Evolutionary conservation across 1,284 basidiomycete species (phyloP), one percentile per base, ranked within the genome.

Genomic region (Rhodotorula sp.): DNA sequence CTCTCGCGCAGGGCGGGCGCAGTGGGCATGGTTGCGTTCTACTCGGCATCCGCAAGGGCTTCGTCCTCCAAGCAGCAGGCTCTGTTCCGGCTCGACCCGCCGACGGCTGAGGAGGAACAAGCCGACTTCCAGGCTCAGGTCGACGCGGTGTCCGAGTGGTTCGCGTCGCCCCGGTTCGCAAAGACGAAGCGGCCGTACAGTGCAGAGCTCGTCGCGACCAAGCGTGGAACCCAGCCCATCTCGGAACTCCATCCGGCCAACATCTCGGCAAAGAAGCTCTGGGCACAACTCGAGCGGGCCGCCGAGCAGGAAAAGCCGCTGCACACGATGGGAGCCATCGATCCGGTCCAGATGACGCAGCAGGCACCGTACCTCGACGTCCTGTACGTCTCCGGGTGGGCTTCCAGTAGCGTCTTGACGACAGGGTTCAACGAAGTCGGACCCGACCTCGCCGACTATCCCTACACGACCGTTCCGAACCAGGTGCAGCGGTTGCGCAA

Each of bases 301-400:
- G 86, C 86, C n/a, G 84, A 84, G 52, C 85, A 86, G 60, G 85
- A 86, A 45, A 83, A 84, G 74, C 92, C 92, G 0, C 85, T 93
- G 18, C 90, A 91, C 76, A 94, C 92, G 7, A 88, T 93, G 86
- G 92, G 92, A 50, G 92, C 90, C 21, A 89, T 95, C 72, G 93
- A 95, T 80, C 93, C 93, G 0, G 87, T 94, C 5, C 93, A 95
- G 82, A 92, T 94, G 89, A 93, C 93, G 0, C 95, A 99, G 82
- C 97, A 97, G 93, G 95, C 94, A 8, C 86, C 64, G 85, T 87
- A 94, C 81, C 91, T 95, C 78, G 92, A 98, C 80, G 90, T 92
- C 43, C 89, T 98, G 50, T 99, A 99, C 80, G 86, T 99, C 45
- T 95, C 92, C 57, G 95, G 95, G 28, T 99, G 95, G 95, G 92